Base-by-base conservation (phyloP, 768 basidiomycete genomes). In the Pleurotus salmoneostramineus region DNA sequence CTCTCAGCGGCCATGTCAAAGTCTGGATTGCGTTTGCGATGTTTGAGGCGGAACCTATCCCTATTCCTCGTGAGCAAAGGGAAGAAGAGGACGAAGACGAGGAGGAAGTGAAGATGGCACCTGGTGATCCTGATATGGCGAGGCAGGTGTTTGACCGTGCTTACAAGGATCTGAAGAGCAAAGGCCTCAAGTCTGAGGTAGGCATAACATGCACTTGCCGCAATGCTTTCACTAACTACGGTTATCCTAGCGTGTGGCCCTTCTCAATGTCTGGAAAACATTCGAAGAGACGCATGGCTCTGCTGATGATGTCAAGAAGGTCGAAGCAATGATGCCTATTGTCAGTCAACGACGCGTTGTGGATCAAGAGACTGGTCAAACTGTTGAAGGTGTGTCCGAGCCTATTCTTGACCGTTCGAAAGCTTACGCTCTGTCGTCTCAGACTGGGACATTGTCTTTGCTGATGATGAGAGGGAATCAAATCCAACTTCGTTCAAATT, bases 381-480 rank as follows among this genome's bases (percentile, higher is more conserved):
- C 85, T 34, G 86, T 94, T 31, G 93, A 95, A 83, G 93, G 92
- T 84, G 71, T 63, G 83, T 65, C 60, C 62, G 32, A 40, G 32
- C 7, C 15, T 33, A 50, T 43, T 12, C 42, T 44, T 31, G 17
- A 21, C 42, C 27, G 15, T 40, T 42, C 49, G 12, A 27, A 15
- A 50, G 32, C 8, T 56, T 34, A 40, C 36, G 63, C 17, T 61
- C 15, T 4, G 32, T 44, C n/a, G 56, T 44, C 10, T 12, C 58
- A 95, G 95, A 96, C 65, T 96, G 91, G 87, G 95, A 96, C 66
- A 84, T 95, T 66, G 87, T 95, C 17, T 98, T 98, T 71, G 87
- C 94, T 31, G 96, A 98, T 76, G 96, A 98, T 80, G 94, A 97
- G 66, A 82, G 88, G 54, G 95, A 96, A 66, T 84, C 89, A 47